Percentiles rank a stretch among this genome's conserved stretches.
Conservation (phyloP, 1,284 basidiomycete species). For the Fomitopsis schrenkii region DNA sequence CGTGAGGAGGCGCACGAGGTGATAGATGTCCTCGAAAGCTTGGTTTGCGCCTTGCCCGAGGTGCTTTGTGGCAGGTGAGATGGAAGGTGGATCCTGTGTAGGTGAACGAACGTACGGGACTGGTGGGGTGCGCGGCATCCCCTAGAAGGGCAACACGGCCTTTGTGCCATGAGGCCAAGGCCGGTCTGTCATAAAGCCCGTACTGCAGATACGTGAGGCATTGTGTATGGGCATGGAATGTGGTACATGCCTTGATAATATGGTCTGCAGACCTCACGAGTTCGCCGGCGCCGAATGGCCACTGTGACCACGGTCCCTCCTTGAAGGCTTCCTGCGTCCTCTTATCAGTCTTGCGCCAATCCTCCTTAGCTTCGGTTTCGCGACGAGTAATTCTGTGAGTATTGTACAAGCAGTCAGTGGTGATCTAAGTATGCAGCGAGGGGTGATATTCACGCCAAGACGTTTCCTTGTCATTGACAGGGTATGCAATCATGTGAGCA, state of each 20-base stretch:
- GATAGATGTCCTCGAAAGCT: conserved; percentile 42
- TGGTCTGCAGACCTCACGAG: conserved; percentile 31
- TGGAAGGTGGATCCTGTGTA: neutral
- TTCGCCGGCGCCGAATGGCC: conserved; percentile 34
- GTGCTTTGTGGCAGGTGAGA: conserved; percentile 28
- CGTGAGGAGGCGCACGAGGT: conserved; percentile 33
- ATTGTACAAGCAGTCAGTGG: neutral
- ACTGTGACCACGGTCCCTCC: conserved; percentile 26
- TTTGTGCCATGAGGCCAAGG: conserved; percentile 39
- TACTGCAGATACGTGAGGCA: conserved; percentile 25
- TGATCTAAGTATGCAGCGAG: neutral
- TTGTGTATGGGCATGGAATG: neutral
- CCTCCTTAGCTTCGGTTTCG: conserved; percentile 38
- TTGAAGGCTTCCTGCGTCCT: conserved; percentile 29
- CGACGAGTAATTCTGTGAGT: conserved; percentile 30
- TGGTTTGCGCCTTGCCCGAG: conserved; percentile 49
- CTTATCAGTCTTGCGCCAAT: conserved; percentile 36
- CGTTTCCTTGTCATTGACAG: conserved; percentile 27
- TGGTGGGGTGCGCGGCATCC: conserved; percentile 33
- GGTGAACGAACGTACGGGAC: conserved; percentile 20
- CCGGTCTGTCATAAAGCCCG: conserved; percentile 43
- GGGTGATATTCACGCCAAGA: conserved; percentile 35
- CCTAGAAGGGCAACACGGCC: conserved; percentile 30
- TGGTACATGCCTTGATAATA: conserved; percentile 35
- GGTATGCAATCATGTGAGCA: conserved; percentile 37